phyloP scores from a whole-genome alignment of 1,284 basidiomycete species.

The Xerocomus minutiporus region DNA sequence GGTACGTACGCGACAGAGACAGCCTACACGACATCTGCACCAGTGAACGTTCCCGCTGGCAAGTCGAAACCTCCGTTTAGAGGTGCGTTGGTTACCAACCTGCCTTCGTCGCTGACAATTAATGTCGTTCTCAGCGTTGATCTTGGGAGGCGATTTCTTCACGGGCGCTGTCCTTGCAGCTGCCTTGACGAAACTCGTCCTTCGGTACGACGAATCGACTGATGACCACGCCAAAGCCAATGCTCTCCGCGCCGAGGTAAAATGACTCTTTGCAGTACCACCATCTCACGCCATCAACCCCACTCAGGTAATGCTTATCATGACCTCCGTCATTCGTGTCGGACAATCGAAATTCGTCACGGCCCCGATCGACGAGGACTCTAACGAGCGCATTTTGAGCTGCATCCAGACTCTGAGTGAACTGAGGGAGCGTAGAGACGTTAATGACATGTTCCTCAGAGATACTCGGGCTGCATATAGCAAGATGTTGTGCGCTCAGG shows the following conservation, averaged over 20 bases:
- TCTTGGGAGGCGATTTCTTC: slow-evolving; percentile 96
- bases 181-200: slow-evolving; percentile 88
- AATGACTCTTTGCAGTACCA: background rate
- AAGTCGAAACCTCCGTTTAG: slow-evolving; percentile 91
- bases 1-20: slow-evolving; percentile 98
- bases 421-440: slow-evolving; percentile 55
- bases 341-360: slow-evolving; percentile 95
- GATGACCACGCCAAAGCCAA: slow-evolving; percentile 61
- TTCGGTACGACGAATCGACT: slow-evolving; percentile 70
- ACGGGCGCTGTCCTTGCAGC: slow-evolving; percentile 88
- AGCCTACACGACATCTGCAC: slow-evolving; percentile 72
- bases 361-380: slow-evolving; percentile 96
- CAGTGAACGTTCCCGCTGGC: slow-evolving; percentile 71
- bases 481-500: slow-evolving; percentile 90
- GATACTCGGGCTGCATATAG: slow-evolving; percentile 93
- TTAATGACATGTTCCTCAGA: slow-evolving; percentile 85
- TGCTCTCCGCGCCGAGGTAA: slow-evolving; percentile 80
- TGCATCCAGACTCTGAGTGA: slow-evolving; percentile 93
- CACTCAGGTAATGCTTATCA: slow-evolving; percentile 88
- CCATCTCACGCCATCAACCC: background rate
- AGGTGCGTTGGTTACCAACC: slow-evolving; percentile 37
- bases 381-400: slow-evolving; percentile 93
- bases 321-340: slow-evolving; percentile 95
- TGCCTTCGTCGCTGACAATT: background rate
- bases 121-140: slow-evolving; percentile 51